Evolutionary conservation across 208 protist species (phyloP), one percentile per base, ranked within the genome.

Genomic region (Leishmania guyanensis): DNA sequence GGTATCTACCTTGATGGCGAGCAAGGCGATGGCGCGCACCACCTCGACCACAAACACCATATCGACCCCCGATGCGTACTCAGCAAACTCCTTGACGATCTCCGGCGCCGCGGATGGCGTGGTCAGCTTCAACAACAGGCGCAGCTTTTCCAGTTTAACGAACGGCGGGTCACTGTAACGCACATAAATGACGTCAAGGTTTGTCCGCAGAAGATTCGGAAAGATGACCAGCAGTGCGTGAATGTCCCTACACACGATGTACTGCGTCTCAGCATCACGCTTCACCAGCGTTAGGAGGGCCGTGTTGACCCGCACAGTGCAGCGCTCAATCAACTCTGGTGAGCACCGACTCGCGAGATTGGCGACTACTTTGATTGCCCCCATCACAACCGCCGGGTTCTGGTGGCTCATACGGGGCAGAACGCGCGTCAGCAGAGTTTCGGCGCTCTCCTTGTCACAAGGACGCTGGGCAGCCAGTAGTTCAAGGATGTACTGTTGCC

Each of bases 161-260:
- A 99, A 99, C 68, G 99, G 97, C 29, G 99, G 99, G 84, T 99
- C 99, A 77, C 99, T 99, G 95, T 99, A 99, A 83, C 99, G 99
- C 69, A 99, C 99, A 89, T 99, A 99, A 86, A 99, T 99, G 33
- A 99, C 92, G 79, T 98, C 95, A 33, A 97, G 88, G 87, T 92
- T 96, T 39, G 84, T 84, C 43, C 85, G 88, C 53, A 99, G 90
- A 43, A 99, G 89, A 77, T 91, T 92, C 26, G 99, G 99, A 74
- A 97, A 95, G 79, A 99, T 96, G 73, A 99, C 99, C 2, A 99
- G 88, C 76, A 99, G 95, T 4, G 99, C 92, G 86, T 99, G 98
- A 84, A 99, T 99, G 90, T 99, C 99, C 73, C 99, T 95, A 54
- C 99, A 96, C 46, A 99, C 97, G 9, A 99, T 96, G 85, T 99